A percentile compares a stretch with the other conserved stretches of the same genome.
phyloP scores from a whole-genome alignment of 305 asterid species.

The Coffea humblotiana region DNA sequence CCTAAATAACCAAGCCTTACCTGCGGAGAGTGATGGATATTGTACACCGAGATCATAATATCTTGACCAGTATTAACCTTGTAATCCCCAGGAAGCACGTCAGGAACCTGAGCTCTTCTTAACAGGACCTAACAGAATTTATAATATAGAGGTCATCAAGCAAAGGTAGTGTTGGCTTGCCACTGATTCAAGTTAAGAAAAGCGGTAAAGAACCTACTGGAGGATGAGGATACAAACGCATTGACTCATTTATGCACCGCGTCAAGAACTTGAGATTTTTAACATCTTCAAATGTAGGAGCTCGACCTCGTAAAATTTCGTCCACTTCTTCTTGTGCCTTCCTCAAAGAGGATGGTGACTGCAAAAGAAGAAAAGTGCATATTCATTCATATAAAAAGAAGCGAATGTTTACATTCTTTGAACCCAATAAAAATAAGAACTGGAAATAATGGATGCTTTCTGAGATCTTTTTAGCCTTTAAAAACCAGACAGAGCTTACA shows the following conservation, averaged over 20 bases:
- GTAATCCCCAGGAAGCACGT: constrained; percentile 83
- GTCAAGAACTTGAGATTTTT: constrained; percentile 85
- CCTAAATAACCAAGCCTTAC: constrained; percentile 32
- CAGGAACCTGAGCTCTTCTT: constrained; percentile 82
- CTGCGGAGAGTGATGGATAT: constrained; percentile 84
- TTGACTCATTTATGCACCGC: constrained; percentile 82
- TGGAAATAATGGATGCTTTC: no score
- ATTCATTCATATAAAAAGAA: not conserved
- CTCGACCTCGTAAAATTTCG: constrained; percentile 68
- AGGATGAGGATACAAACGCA: constrained; percentile 96
- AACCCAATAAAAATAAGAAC: not conserved
- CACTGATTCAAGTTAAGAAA: constrained; percentile 11
- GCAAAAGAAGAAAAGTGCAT: constrained; percentile 19
- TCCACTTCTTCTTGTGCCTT: constrained; percentile 93
- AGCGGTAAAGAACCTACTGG: constrained; percentile 54
- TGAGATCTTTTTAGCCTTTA: no score
- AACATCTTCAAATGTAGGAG: constrained; percentile 77
- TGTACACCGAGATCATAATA: constrained; percentile 94
- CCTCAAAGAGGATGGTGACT: constrained; percentile 64
- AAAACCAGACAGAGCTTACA: not conserved
- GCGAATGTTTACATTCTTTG: not conserved
- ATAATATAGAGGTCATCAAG: constrained; percentile 21
- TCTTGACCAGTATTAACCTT: constrained; percentile 93
- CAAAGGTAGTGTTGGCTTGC: not conserved
- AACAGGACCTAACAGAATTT: constrained; percentile 56